These are phyloP conservation scores for Coemansia sp. DNA, from an alignment of 371 early-diverging fungal species.

Conservation along the genomic window DNA sequence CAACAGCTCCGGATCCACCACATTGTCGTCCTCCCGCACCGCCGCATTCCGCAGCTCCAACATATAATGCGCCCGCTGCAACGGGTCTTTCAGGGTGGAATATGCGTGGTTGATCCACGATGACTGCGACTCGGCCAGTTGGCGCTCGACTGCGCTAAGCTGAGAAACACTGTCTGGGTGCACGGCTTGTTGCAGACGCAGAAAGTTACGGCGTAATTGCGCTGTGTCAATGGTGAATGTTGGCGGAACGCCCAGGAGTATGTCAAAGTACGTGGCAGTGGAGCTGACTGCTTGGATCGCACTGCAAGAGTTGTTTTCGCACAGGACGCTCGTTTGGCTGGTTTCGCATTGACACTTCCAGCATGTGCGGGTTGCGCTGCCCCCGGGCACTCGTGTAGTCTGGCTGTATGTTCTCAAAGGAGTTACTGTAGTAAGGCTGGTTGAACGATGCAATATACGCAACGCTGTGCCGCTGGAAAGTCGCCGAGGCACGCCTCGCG, in stretches of 20 bases:
- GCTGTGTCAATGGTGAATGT: conserved; percentile 70
- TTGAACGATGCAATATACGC: not conserved
- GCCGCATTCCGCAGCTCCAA: conserved; percentile 61
- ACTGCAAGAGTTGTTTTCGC: conserved; percentile 63
- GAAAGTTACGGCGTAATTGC: conserved; percentile 64
- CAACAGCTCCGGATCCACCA: conserved; percentile 70
- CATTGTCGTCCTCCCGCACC: conserved; percentile 68
- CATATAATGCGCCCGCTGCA: conserved; percentile 79
- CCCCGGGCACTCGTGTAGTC: not conserved
- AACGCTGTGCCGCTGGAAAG: conserved; percentile 1
- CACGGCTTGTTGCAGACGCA: conserved; percentile 75
- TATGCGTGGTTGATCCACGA: conserved; percentile 86
- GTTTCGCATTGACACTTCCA: conserved; percentile 42
- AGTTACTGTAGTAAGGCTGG: no score
- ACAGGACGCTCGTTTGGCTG: conserved; percentile 34
- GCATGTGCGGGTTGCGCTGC: conserved; percentile 27
- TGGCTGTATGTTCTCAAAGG: no score
- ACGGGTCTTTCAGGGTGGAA: conserved; percentile 73
- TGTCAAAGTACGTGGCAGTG: conserved; percentile 66
- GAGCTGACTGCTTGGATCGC: conserved; percentile 68
- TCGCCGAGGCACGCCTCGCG: conserved; percentile 1
- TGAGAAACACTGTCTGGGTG: conserved; percentile 86
- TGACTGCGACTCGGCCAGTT: conserved; percentile 76
- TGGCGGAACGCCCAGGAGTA: conserved; percentile 55
- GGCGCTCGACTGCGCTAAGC: conserved; percentile 65